Conservation (phyloP, 768 basidiomycete species). For the Mycena pura region DNA sequence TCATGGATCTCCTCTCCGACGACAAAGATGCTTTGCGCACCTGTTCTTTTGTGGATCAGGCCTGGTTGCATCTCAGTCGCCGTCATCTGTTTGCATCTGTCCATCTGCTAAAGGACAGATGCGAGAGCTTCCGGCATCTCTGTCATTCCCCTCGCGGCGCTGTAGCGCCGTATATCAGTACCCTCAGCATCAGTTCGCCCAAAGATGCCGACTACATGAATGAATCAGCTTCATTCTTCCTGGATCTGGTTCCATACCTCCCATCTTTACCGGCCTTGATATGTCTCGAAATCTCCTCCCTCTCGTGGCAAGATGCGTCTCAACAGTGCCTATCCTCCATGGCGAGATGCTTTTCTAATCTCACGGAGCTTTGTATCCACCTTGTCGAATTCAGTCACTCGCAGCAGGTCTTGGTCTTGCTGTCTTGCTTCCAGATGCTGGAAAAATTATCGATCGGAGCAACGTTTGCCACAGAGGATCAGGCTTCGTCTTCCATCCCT, state of each 20-base stretch:
- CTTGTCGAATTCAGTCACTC: constrained; percentile 6
- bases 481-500: constrained; percentile 5
- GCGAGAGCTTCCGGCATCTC: constrained; percentile 4
- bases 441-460: constrained; percentile 7
- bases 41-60: constrained; percentile 7
- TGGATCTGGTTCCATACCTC: constrained; percentile 8
- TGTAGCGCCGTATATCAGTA: constrained; percentile 5
- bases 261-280: constrained; percentile 3
- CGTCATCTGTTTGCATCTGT: constrained; percentile 6
- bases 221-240: constrained; percentile 5
- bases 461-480: constrained; percentile 10
- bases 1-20: constrained; percentile 5
- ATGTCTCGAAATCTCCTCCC: constrained; percentile 6
- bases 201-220: constrained; percentile 2
- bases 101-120: constrained; percentile 3
- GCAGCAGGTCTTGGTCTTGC: constrained; percentile 1
- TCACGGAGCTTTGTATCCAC: constrained; percentile 6
- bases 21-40: constrained; percentile 3
- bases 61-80: constrained; percentile 9
- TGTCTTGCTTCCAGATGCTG: constrained; percentile 8
- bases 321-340: constrained; percentile 5
- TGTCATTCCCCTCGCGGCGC: constrained; percentile 1
- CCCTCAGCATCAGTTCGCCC: constrained; percentile 5
- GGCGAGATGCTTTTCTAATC: constrained; percentile 2
- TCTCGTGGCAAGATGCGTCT: constrained; percentile 5